Evolutionary conservation across 139 green algal genomes (phyloP).

Genomic region (Nannochloris sp.): DNA sequence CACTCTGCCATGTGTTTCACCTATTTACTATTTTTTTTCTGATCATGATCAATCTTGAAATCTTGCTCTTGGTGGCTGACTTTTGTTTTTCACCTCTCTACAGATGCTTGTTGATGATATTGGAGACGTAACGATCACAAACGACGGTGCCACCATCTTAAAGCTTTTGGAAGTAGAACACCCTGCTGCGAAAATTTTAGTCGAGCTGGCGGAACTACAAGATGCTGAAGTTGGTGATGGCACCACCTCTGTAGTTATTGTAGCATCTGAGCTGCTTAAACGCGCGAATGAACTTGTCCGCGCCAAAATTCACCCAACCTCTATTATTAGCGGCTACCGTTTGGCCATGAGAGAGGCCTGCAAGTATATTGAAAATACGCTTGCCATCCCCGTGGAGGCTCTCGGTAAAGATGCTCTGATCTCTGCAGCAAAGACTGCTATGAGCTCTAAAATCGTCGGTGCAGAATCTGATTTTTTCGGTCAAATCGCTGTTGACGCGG

Average conservation of each 20-base stretch:
- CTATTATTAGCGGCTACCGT: slow-evolving; percentile 94
- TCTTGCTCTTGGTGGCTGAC: not conserved
- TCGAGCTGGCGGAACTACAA: slow-evolving; percentile 97
- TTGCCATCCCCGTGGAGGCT: slow-evolving; percentile 67
- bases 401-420: slow-evolving; percentile 80
- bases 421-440: slow-evolving; percentile 83
- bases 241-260: slow-evolving; percentile 97
- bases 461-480: slow-evolving; percentile 83
- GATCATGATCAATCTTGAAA: not conserved
- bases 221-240: slow-evolving; percentile 98
- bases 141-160: slow-evolving; percentile 98
- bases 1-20: not conserved
- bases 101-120: slow-evolving; percentile 99
- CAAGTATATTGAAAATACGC: slow-evolving; percentile 86
- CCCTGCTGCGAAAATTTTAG: slow-evolving; percentile 98
- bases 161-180: slow-evolving; percentile 98
- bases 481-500: slow-evolving; percentile 79
- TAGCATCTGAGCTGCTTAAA: slow-evolving; percentile 94
- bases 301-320: slow-evolving; percentile 95
- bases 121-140: slow-evolving; percentile 99
- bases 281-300: slow-evolving; percentile 91
- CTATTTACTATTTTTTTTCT: not conserved
- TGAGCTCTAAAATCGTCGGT: slow-evolving; percentile 92
- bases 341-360: slow-evolving; percentile 90
- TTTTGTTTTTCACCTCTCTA: not conserved